Conservation (phyloP, 75 land plant genomes). For the Azolla pinnata region DNA sequence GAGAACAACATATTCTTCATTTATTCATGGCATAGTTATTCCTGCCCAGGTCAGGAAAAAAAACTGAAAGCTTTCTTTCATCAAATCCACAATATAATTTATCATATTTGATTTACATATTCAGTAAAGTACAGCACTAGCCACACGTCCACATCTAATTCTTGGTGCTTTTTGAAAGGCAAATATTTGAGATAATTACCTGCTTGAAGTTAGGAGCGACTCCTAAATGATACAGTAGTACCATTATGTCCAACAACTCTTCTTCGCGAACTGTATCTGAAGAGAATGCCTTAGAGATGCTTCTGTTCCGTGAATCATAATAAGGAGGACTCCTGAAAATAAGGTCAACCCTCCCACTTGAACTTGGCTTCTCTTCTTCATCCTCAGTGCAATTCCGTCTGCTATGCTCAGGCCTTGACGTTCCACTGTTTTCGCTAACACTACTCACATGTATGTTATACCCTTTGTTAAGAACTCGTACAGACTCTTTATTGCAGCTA, state of each 20-base stretch:
- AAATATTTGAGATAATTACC: constrained; percentile 45
- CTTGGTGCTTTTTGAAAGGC: no score
- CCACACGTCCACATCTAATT: no score
- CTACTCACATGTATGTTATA: constrained; percentile 32
- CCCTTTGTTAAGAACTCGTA: constrained; percentile 22
- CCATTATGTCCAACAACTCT: constrained; percentile 76
- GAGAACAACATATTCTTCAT: not conserved
- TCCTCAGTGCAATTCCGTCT: constrained; percentile 52
- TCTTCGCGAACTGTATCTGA: constrained; percentile 67
- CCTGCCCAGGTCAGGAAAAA: not conserved
- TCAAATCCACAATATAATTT: not conserved
- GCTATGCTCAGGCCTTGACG: constrained; percentile 47
- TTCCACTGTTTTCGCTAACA: constrained; percentile 47
- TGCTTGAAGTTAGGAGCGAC: constrained; percentile 77
- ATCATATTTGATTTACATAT: not conserved
- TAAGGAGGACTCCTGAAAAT: constrained; percentile 7
- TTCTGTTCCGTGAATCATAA: constrained; percentile 15
- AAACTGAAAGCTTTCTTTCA: not conserved
- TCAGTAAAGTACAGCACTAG: not conserved
- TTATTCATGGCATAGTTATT: no score
- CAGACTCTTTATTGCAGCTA: constrained; percentile 30
- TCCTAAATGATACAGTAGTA: constrained; percentile 77
- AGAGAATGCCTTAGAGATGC: constrained; percentile 25
- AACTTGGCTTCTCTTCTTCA: constrained; percentile 64
- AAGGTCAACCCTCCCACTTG: constrained; percentile 59